These are phyloP conservation scores for Lasiodiplodia theobromae DNA, from an alignment of 2,329 filamentous ascomycete species.

Conservation along the genomic window DNA sequence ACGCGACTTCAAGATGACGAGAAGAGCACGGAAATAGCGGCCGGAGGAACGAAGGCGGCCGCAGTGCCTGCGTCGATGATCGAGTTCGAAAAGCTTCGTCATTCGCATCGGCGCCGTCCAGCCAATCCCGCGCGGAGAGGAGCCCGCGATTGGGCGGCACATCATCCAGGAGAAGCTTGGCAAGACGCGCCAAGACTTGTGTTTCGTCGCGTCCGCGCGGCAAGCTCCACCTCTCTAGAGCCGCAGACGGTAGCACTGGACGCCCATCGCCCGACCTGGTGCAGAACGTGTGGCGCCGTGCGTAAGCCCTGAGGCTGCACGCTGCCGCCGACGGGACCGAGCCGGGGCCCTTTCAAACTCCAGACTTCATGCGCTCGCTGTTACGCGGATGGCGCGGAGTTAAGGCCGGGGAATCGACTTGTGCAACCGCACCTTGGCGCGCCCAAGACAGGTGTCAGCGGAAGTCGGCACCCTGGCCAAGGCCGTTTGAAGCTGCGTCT, in stretches of 20 bases:
- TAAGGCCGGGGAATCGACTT: no score
- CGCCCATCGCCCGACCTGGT: neutral
- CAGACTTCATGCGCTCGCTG: neutral
- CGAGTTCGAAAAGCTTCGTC: constrained; percentile 11
- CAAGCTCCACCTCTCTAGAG: constrained; percentile 17
- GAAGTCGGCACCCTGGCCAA: constrained; percentile 4
- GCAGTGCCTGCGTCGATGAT: neutral
- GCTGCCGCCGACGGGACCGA: neutral
- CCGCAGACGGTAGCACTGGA: neutral
- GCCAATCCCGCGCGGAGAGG: neutral
- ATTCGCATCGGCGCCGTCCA: neutral
- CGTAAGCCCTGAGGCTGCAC: constrained; percentile 13
- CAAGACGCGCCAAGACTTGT: neutral
- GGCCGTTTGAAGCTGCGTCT: no score
- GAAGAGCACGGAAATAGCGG: neutral
- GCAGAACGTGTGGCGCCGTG: constrained; percentile 14
- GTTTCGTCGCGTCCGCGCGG: constrained; percentile 16
- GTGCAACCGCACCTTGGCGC: no score
- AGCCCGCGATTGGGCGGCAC: neutral
- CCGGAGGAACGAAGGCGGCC: neutral
- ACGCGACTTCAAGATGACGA: neutral
- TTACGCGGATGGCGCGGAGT: no score
- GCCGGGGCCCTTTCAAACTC: neutral
- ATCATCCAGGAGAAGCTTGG: constrained; percentile 7
- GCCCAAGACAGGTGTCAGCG: neutral